Evolutionary conservation across 1,284 basidiomycete species (phyloP).

Genomic region (Lignosus rhinocerotis): DNA sequence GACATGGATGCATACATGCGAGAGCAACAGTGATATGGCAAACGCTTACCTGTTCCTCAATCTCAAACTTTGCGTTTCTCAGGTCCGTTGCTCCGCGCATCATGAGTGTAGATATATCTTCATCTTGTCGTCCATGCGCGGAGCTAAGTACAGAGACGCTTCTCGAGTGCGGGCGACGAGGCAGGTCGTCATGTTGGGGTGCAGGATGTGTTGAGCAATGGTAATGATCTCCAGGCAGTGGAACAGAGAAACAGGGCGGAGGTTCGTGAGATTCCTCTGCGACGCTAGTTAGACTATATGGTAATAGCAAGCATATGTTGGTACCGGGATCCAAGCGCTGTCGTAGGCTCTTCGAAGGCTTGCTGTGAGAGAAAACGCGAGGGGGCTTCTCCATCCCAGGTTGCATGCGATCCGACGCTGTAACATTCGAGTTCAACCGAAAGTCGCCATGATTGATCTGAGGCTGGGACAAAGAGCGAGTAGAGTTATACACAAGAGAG

Average conservation of each 20-base stretch:
- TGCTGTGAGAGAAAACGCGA: constrained; percentile 13
- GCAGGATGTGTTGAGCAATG: neutral
- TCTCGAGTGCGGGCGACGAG: constrained; percentile 18
- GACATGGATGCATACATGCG: constrained; percentile 9
- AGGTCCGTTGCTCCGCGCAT: constrained; percentile 34
- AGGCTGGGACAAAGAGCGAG: neutral
- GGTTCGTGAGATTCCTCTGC: constrained; percentile 3
- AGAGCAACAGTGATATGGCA: neutral
- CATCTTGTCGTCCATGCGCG: constrained; percentile 23
- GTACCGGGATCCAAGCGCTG: constrained; percentile 24
- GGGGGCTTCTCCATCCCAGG: neutral
- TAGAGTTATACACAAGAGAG: neutral
- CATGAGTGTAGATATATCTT: constrained; percentile 34
- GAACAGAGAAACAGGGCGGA: neutral
- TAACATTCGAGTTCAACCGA: neutral
- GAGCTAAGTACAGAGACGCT: constrained; percentile 33
- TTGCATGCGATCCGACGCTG: neutral
- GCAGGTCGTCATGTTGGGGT: neutral
- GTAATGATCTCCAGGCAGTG: neutral
- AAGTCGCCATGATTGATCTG: neutral
- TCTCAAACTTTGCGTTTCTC: constrained; percentile 30
- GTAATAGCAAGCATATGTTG: neutral
- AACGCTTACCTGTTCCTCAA: constrained; percentile 30
- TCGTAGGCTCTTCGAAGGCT: constrained; percentile 22
- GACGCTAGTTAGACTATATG: neutral